Evolutionary conservation across 306 rosid genomes (phyloP), one percentile per base, ranked within the genome.

Genomic region (Astragalus membranaceus): DNA sequence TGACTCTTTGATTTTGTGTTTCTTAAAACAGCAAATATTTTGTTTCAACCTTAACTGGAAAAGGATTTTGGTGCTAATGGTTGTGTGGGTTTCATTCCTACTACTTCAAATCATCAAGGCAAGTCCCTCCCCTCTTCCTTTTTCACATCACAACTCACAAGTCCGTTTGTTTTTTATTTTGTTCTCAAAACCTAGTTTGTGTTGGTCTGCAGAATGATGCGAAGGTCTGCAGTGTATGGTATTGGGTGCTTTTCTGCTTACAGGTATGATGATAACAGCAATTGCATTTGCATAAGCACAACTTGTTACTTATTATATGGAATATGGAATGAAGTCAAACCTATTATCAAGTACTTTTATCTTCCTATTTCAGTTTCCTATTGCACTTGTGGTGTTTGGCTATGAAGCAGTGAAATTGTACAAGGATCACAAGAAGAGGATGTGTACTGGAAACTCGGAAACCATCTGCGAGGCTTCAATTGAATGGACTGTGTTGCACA

Each of bases 391-490:
- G 30, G 78, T 92, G 62, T 90, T 82, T 79, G 91, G 96, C 2
- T 83, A 74, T 74, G 98, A 92, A 85, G 83, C 96, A 58, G 72
- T 65, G 35, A 92, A 84, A 77, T 64, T 92, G 77, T 86, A 88
- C 83, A 90, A 36, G 64, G 91, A 86, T 15, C 76, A 88, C 72
- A 82, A 77, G 79, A 84, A 77, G 84, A 90, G 95, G 72, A 47
- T 74, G 70, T 65, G 69, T 69, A 57, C 83, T 46, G 98, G 98
- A 26, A 90, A 84, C 67, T 17, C 42, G 0, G 91, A 83, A 76
- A 67, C 46, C 4, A 85, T 92, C 0, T 90, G 96, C n/a, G 92
- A 86, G 85, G 98, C 98, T 70, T 88, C 98, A 29, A 92, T 92
- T 8, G 87, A 75, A 57, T 89, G 98, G 98, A 90, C 87, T 48